Base-by-base conservation (phyloP, 169 alveolate genomes). In the Cryptosporidium tyzzeri region DNA sequence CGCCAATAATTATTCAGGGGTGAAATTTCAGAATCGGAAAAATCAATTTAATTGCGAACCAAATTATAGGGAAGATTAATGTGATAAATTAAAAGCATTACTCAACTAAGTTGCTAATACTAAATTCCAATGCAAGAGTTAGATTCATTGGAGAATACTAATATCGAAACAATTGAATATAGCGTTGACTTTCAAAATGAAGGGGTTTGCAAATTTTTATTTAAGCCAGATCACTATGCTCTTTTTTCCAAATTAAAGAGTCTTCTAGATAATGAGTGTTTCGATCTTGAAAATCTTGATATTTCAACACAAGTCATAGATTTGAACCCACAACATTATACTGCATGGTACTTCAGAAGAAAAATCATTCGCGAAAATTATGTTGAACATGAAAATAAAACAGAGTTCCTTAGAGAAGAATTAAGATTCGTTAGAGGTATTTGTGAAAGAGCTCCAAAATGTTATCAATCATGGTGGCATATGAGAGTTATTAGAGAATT, bases 381-480 rank as follows among this genome's bases (percentile, higher is more conserved):
- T 65, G 8, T 45, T 45, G 65, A 70, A 23, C 21, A 45, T 62
- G 75, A 23, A 44, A 23, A 62, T 9, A 80, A 26, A 26, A 18
- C n/a, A 0, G 53, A 44, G 29, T 45, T 80, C 26, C 62, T 80
- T 21, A 61, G 16, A 26, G 68, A 67, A 3, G 89, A 80, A 61
- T 8, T 80, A 31, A n/a, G 26, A 5, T 80, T 62, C 26, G 73
- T 67, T 41, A 59, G 75, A 41, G 67, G 23, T 44, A 44, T 80
- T 10, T 62, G 69, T 31, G 55, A 61, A 37, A 65, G 68, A 29
- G 33, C 59, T 62, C 89, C 89, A 39, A 80, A 80, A 35, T 80
- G 89, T 62, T 80, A 80, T 41, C 89, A 80, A 48, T 31, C 29
- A 1, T 80, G 89, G 89, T 80, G 89, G 89, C 75, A 80, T 26